phyloP scores from a whole-genome alignment of 805 yeast species.

The Candida qinlingensis region DNA sequence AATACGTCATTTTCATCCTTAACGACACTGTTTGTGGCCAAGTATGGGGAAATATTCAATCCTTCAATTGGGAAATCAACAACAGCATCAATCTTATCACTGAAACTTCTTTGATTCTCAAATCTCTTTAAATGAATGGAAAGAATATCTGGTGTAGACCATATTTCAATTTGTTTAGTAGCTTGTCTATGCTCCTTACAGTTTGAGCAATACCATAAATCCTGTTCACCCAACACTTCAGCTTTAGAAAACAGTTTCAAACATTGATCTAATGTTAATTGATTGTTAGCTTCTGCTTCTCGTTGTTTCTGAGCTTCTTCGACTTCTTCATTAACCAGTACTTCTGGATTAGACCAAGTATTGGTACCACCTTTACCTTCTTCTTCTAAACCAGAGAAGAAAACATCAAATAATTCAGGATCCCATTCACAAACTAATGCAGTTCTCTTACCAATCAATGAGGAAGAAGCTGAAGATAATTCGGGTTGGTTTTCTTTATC shows the following conservation, averaged over 20 bases:
- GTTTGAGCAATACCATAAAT: constrained; percentile 88
- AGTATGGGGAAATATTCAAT: constrained; percentile 62
- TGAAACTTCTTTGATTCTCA: constrained; percentile 74
- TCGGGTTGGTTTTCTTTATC: neutral
- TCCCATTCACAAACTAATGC: constrained; percentile 69
- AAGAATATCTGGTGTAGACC: constrained; percentile 91
- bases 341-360: constrained; percentile 51
- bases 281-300: constrained; percentile 29
- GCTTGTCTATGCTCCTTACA: constrained; percentile 91
- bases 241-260: constrained; percentile 67
- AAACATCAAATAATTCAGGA: constrained; percentile 38
- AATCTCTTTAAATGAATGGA: constrained; percentile 89
- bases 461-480: constrained; percentile 6
- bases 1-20: constrained; percentile 31
- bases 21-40: constrained; percentile 29
- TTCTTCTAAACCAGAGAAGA: constrained; percentile 45
- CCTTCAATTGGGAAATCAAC: constrained; percentile 87
- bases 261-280: constrained; percentile 67
- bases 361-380: constrained; percentile 43
- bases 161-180: constrained; percentile 81
- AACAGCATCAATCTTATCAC: constrained; percentile 82
- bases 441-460: constrained; percentile 26
- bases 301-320: constrained; percentile 36
- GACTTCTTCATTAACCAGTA: constrained; percentile 48
- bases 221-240: constrained; percentile 82